Evolutionary conservation across 192 early-diverging fungal species (phyloP), one percentile per base, ranked within the genome.

Genomic region (Linnemannia hyalina): DNA sequence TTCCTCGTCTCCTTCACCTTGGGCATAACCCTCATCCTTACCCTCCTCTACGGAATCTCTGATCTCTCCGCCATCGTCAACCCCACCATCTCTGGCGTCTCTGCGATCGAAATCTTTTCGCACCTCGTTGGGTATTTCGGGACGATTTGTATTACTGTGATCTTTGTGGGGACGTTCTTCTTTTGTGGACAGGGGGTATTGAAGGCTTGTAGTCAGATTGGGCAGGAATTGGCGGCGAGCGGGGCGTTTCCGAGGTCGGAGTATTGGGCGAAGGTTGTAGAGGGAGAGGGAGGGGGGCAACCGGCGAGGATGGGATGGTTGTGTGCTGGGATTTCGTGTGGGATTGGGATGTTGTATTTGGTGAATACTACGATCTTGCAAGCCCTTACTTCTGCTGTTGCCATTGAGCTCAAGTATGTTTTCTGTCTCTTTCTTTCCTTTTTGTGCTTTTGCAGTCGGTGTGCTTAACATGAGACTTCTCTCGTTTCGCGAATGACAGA

Each of bases 111-210:
- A 74, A 80, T 85, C 35, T 80, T 85, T 73, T 23, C 71, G 13
- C 83, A 73, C 40, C 46, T 85, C 6, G 55, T 85, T 18, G 74
- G 83, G 6, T 44, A 35, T 3, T n/a, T 49, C 36, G 83, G 83
- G 4, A 75, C 74, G 5, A 54, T 68, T 6, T 85, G 73, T 52
- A 80, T 85, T 1, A 38, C 68, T 4, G 49, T 73, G 4, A 85
- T 85, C 16, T 80, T 85, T 42, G 77, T 80, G 23, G 77, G 77
- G 2, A 85, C 74, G 0, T 80, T 85, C 74, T 85, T 85, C 69
- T 76, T 85, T 76, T 80, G 83, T 79, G 83, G 83, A 23, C 83
- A 85, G 36, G 78, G 74, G 20, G 26, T 85, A 3, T n/a, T 80
- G 22, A 80, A 60, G 29, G 74, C 83, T 9, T 69, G 65, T 70